A percentile compares a stretch with the other conserved stretches of the same genome.
phyloP scores from a whole-genome alignment of 1,139 yeast genomes.

The Zygosaccharomyces pseudobailii region DNA sequence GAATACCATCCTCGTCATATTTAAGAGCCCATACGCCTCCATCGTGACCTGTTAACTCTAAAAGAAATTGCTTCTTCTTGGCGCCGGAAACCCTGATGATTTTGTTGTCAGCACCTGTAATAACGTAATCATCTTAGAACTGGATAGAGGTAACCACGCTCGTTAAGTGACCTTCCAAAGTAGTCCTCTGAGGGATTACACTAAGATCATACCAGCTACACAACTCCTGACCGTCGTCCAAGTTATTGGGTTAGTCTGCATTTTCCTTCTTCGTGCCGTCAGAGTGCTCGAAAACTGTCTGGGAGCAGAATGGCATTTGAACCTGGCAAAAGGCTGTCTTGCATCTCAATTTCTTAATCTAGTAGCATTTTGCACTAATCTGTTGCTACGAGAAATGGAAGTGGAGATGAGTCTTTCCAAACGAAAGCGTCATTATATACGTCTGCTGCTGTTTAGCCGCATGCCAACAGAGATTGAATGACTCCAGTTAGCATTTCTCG shows the following conservation, averaged over 20 bases:
- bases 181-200: constrained; percentile 63
- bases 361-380: too few species aligned
- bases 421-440: too few species aligned
- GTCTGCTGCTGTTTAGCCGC: too few species aligned
- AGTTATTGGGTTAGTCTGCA: constrained; percentile 32
- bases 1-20: constrained; percentile 48
- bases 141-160: constrained; percentile 92
- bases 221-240: constrained; percentile 55
- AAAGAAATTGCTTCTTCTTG: constrained; percentile 60
- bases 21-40: constrained; percentile 99
- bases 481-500: too few species aligned
- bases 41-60: constrained; percentile 78
- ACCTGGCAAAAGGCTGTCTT: too few species aligned
- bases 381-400: too few species aligned
- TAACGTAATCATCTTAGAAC: constrained; percentile 84
- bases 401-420: too few species aligned
- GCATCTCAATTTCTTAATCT: too few species aligned
- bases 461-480: too few species aligned
- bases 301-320: too few species aligned
- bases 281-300: too few species aligned
- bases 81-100: constrained; percentile 80
- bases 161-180: constrained; percentile 69
- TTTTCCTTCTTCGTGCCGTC: constrained; percentile 16
- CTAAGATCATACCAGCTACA: constrained; percentile 79
- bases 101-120: constrained; percentile 89